Base-by-base conservation (phyloP, 2,329 filamentous ascomycete genomes). In the Aspergillus proliferans region DNA sequence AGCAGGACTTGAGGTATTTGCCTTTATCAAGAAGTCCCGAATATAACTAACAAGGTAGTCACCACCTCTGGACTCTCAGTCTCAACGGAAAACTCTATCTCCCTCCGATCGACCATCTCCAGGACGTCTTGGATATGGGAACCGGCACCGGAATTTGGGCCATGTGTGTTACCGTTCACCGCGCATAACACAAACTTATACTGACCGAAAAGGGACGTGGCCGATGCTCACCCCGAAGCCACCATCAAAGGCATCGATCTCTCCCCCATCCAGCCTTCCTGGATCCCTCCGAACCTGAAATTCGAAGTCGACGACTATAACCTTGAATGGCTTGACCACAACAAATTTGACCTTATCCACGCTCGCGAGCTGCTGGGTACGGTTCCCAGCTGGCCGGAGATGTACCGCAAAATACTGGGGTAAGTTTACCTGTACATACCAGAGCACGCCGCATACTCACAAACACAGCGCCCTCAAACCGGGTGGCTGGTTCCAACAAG, bases 211-310 rank as follows among this genome's bases (percentile, higher is more conserved):
- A 36, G 34, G 18, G 39, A 41, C 39, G 64, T 68, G 8, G 66
- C 61, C 49, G 54, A 72, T 58, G 49, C 62, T 36, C 59, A 67
- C 47, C 68, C 70, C 18, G 53, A 56, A 36, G 69, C 73, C 18
- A 60, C 26, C 64, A 66, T 79, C 41, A 66, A 71, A 6, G 76
- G 75, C 21, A 76, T 67, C 14, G 75, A 77, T 50, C 67, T 77
- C 42, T 74, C 71, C 10, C 74, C 76, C 10, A 65, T 65, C 47
- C 61, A 65, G 50, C 59, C 63, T 14, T 54, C 58, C 33, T 76
- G 71, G 66, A 57, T 68, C 3, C 68, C 66, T 9, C 61, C 64
- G 3, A 68, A 68, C 40, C 51, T 67, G 4, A 54, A 52, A n/a
- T 70, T 70, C 45, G 38, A 65, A 4, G 56, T 70, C 3, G 64